phyloP scores from a whole-genome alignment of 179 eudicot species.

The Corrigiola litoralis region DNA sequence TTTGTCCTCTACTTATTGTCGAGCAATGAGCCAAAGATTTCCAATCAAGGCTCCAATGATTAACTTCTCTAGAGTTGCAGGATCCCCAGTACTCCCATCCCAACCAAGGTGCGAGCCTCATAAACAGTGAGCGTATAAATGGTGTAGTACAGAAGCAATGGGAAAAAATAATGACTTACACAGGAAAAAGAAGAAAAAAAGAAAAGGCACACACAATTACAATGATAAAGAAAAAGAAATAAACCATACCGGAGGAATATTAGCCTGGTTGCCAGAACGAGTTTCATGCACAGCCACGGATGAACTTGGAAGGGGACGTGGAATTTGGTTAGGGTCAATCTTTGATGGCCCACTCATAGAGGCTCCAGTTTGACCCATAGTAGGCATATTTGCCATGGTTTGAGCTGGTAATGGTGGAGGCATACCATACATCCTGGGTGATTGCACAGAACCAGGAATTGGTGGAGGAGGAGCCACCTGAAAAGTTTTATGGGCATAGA shows the following conservation, averaged over 20 bases:
- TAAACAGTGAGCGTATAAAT: not conserved
- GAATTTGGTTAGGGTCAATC: constrained; percentile 94
- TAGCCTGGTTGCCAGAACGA: constrained; percentile 83
- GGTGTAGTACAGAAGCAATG: not conserved
- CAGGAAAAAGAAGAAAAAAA: not conserved
- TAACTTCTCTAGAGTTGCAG: no score
- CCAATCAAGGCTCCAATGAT: no score
- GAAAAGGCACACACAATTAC: not conserved
- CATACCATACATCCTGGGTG: constrained; percentile 73
- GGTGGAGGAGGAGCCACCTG: constrained; percentile 56
- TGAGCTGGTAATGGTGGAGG: constrained; percentile 65
- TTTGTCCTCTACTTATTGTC: no score
- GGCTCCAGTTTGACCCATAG: constrained; percentile 56
- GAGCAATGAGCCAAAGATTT: no score
- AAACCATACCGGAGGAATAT: constrained; percentile 78
- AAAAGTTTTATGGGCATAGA: constrained; percentile 9
- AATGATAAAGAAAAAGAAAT: not conserved
- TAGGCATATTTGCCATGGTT: constrained; percentile 55
- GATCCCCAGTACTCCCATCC: not conserved
- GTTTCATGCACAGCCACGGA: constrained; percentile 76
- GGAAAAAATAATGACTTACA: not conserved
- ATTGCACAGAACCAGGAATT: constrained; percentile 60
- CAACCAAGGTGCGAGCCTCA: not conserved
- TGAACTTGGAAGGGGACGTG: constrained; percentile 72
- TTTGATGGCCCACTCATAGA: constrained; percentile 56